Evolutionary conservation across 176 grass and related monocot species (phyloP), one percentile per base, ranked within the genome.

Genomic region (Aechmea fasciata): DNA sequence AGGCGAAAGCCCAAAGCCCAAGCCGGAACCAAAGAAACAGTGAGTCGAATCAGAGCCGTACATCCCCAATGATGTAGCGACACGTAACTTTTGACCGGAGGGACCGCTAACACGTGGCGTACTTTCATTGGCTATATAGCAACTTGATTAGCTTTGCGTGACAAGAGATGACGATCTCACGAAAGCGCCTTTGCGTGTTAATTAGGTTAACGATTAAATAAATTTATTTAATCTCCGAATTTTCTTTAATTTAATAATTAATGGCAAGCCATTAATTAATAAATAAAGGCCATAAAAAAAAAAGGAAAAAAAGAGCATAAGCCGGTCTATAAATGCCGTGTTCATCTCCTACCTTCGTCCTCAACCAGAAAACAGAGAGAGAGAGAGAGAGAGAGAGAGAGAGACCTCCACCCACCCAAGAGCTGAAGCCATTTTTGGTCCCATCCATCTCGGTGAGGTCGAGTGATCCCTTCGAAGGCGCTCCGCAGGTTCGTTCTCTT

Each of bases 371-470:
- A 41, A 41, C 5, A 41, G 33, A 41, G 33, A 41, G 33, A 41
- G 79, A 87, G 82, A 81, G 76, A 66, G 78, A 78, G n/a, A 41
- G 33, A 41, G 33, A 41, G 33, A 41, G 79, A 87, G 82, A 81
- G 76, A 66, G 78, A 78, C 73, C 73, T 85, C 68, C 67, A 75
- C 75, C 81, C 83, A 74, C 75, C 81, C 83, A 74, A 66, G 28
- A 50, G 20, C 66, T 1, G 65, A 77, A 78, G 71, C 75, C 73
- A 53, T 57, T n/a, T 83, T 69, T 52, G 33, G 33, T 54, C 79
- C 69, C 82, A 71, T 77, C 57, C 80, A 83, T 61, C 20, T 61
- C 85, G 90, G 95, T 83, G 90, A 99, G 95, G 75, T 77, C 75
- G 95, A 99, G 95, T 74, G 95, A 79, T 78, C 72, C 48, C 75